Base-by-base conservation (phyloP, 1,284 basidiomycete species). In the Tylopilus sp. region DNA sequence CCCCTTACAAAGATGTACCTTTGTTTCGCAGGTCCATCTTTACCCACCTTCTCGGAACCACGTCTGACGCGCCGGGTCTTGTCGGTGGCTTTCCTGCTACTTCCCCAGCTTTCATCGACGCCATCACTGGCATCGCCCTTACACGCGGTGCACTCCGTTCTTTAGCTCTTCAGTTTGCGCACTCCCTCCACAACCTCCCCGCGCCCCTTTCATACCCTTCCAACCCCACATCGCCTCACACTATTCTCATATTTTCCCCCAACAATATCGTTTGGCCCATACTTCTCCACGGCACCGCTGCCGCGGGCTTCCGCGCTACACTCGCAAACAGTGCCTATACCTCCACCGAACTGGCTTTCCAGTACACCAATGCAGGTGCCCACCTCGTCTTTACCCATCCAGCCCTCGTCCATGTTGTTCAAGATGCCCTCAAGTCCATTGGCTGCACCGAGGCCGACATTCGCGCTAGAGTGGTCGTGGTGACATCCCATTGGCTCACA, bases 231-330 rank as follows among this genome's bases (percentile, higher is more conserved):
- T 26, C 39, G 16, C 57, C 62, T 2, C 64, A 57, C 8, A 86
- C 83, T 0, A 67, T 87, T 15, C 77, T 91, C 62, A 76, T 91
- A 3, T 90, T 84, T 72, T 87, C 88, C 2, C 87, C 83, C 9
- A 94, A 94, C 75, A 86, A 82, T 22, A 71, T 94, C 44, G 81
- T 83, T 32, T 94, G 89, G 85, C 89, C 91, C 0, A 80, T 91
- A 53, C 83, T 87, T 18, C 73, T 90, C 8, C 86, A 88, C 54
- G 92, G 88, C 4, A 72, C 68, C 73, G 82, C 84, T 69, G 86
- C 87, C 7, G 88, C 86, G 2, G 89, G 89, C 4, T 71, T 89
- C 9, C 78, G 82, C 58, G 84, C 82, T 66, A 83, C 86, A 24
- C 73, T 82, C 24, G 83, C 82, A 5, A 87, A 86, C 65, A 81